Evolutionary conservation across 208 protist species (phyloP).

Genomic region (Leishmania tarentolae): DNA sequence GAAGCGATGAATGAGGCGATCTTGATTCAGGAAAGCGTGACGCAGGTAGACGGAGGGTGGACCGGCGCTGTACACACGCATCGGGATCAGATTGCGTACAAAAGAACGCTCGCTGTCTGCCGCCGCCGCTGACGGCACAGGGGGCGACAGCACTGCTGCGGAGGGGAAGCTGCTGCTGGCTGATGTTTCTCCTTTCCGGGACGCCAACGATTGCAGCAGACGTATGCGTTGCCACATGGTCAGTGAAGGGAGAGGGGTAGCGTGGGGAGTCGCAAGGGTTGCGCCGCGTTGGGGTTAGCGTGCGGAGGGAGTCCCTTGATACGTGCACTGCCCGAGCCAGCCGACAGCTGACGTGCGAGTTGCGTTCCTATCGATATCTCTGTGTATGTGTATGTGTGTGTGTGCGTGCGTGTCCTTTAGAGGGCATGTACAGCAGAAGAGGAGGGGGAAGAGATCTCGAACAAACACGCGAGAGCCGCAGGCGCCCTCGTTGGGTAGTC

Average conservation of each 20-base stretch:
- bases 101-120: conserved; percentile 49
- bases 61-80: conserved; percentile 63
- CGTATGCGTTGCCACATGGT: conserved; percentile 5
- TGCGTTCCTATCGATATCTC: not conserved
- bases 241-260: not conserved
- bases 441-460: not conserved
- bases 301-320: not conserved
- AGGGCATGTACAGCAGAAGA: not conserved
- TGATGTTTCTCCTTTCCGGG: not conserved
- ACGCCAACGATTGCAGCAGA: not conserved
- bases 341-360: not conserved
- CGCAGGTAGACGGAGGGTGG: conserved; percentile 58
- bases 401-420: not conserved
- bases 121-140: conserved; percentile 1
- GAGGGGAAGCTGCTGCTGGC: not conserved
- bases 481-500: not conserved
- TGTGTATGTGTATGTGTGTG: not conserved
- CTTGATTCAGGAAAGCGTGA: conserved; percentile 75
- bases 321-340: not conserved
- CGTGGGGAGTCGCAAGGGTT: not conserved
- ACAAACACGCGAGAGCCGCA: not conserved
- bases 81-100: conserved; percentile 73
- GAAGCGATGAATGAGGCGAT: conserved; percentile 59
- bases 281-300: not conserved
- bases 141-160: not conserved